These are phyloP conservation scores for Stromatinia cepivora DNA, from an alignment of 2,329 filamentous ascomycete species.

Conservation along the genomic window DNA sequence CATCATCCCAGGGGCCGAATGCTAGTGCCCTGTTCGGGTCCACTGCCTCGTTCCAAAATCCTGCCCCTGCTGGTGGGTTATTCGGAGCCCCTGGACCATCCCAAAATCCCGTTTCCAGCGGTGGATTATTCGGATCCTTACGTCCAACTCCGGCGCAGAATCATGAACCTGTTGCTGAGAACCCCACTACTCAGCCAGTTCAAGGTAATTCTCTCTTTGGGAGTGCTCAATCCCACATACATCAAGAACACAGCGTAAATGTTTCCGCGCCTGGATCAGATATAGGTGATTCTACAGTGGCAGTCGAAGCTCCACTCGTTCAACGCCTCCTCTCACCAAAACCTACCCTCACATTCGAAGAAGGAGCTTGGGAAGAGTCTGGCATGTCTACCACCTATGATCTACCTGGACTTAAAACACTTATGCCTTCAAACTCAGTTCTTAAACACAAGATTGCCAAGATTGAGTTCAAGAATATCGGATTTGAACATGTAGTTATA, in stretches of 20 bases:
- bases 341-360: constrained; percentile 47
- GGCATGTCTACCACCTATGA: constrained; percentile 61
- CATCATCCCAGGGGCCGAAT: neutral
- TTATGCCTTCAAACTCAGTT: constrained; percentile 51
- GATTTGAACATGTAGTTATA: constrained; percentile 58
- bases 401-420: constrained; percentile 57
- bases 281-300: neutral
- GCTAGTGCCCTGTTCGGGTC: neutral
- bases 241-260: constrained; percentile 2
- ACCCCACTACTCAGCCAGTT: neutral
- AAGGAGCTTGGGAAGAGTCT: constrained; percentile 57
- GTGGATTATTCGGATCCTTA: neutral
- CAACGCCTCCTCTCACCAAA: constrained; percentile 24
- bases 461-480: constrained; percentile 51
- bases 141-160: neutral
- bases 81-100: neutral
- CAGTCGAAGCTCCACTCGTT: constrained; percentile 11
- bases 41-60: neutral
- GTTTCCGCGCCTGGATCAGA: constrained; percentile 2
- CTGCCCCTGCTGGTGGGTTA: neutral
- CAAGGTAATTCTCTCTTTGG: constrained; percentile 1
- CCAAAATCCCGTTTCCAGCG: neutral
- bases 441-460: constrained; percentile 62
- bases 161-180: neutral
- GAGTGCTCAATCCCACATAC: neutral